Percentiles rank a stretch among this genome's conserved stretches.
Conservation (phyloP, 2,329 filamentous ascomycete species). For the Penicillium sp. region DNA sequence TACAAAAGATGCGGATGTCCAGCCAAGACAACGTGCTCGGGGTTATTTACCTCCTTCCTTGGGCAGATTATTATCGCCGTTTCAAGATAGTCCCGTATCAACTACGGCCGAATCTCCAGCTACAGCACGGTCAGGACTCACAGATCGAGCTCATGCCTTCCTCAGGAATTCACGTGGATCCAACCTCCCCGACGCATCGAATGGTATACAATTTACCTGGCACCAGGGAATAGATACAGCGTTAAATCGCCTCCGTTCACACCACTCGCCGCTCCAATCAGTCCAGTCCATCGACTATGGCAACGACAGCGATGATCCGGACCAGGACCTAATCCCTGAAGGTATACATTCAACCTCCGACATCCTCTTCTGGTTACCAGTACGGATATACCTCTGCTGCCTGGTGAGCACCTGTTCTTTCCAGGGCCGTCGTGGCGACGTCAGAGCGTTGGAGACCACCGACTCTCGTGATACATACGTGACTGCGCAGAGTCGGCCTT, state of each 20-base stretch:
- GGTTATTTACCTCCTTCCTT: background rate
- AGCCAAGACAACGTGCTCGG: background rate
- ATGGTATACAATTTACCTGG: background rate
- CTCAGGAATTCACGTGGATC: background rate
- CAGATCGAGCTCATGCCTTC: conserved; percentile 4
- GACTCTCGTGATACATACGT: conserved; percentile 20
- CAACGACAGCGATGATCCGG: background rate
- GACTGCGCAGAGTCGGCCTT: conserved; percentile 18
- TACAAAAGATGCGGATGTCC: conserved; percentile 6
- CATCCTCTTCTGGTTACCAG: conserved; percentile 8
- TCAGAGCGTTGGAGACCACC: conserved; percentile 8
- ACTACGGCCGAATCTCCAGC: background rate
- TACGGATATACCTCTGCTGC: conserved; percentile 15
- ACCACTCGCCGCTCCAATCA: background rate
- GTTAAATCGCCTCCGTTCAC: background rate
- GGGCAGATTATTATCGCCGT: conserved; percentile 1
- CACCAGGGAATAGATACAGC: background rate
- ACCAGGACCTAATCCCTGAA: background rate
- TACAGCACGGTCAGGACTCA: background rate
- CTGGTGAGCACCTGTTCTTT: background rate
- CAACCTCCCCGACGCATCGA: background rate
- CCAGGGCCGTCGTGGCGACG: background rate
- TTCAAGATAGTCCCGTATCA: background rate
- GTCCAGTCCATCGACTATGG: background rate
- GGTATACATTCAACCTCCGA: background rate